Evolutionary conservation across 2,329 filamentous ascomycete genomes (phyloP).

Genomic region (Ophiosphaerella korrae): DNA sequence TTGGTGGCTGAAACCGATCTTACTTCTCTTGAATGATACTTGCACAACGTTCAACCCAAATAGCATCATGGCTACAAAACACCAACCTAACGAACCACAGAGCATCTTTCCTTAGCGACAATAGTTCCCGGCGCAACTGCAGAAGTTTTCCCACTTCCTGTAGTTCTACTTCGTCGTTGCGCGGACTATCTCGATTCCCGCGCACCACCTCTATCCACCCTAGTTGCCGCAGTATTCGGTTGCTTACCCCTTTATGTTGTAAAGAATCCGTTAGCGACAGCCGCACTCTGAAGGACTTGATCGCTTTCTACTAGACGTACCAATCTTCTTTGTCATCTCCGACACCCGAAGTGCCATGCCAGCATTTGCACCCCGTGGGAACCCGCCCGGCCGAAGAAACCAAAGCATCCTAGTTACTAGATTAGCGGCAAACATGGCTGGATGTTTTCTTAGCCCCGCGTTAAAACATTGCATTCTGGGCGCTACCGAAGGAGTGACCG

Average conservation of each 20-base stretch:
- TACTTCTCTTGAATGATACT: neutral
- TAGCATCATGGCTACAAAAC: neutral
- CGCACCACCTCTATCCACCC: neutral
- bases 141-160: neutral
- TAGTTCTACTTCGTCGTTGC: neutral
- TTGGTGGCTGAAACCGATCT: neutral
- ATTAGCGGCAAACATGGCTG: conserved; percentile 1
- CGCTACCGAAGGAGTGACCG: conserved; percentile 1
- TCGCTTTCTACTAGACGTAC: neutral
- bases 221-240: neutral
- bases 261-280: neutral
- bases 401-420: conserved; percentile 4
- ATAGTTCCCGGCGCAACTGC: neutral
- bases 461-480: neutral
- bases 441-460: conserved; percentile 1
- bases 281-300: neutral
- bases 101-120: neutral
- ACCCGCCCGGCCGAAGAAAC: neutral
- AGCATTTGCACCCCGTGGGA: neutral
- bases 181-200: neutral
- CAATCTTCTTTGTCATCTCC: neutral
- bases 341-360: neutral
- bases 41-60: neutral
- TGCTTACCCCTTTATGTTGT: neutral
- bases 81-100: neutral